A percentile compares a stretch with the other conserved stretches of the same genome.
These are phyloP conservation scores for Coix lacrymajobi DNA, from an alignment of 176 grass and related monocot species.

Conservation along the genomic window DNA sequence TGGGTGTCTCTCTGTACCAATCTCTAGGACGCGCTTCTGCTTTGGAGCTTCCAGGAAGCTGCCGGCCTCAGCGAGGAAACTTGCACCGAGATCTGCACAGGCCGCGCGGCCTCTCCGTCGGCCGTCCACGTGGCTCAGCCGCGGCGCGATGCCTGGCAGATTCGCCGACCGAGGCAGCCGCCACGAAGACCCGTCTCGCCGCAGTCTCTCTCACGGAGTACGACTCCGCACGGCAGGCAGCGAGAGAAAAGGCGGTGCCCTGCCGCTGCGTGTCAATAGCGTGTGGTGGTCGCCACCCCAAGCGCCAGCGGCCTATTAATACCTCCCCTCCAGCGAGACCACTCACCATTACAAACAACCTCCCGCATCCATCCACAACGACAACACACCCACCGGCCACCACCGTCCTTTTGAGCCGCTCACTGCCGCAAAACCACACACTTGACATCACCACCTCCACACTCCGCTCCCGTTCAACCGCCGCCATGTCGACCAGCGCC, in stretches of 20 bases:
- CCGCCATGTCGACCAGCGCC: slow-evolving; percentile 23
- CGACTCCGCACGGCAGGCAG: background rate
- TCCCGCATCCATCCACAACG: background rate
- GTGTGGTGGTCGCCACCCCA: background rate
- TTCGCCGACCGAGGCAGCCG: background rate
- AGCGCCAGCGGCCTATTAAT: background rate
- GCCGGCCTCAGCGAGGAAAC: background rate
- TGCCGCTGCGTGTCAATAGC: slow-evolving; percentile 7
- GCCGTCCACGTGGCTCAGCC: background rate
- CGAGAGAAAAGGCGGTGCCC: background rate
- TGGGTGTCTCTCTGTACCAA: too few species aligned
- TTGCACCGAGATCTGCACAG: background rate
- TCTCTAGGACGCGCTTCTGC: too few species aligned
- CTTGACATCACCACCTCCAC: background rate
- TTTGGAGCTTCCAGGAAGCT: background rate
- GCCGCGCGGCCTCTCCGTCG: background rate
- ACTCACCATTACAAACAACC: background rate
- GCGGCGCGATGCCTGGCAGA: background rate
- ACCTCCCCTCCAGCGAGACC: background rate
- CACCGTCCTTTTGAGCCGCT: background rate
- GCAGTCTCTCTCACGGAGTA: background rate
- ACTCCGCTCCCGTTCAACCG: too few species aligned
- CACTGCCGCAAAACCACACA: background rate
- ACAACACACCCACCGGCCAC: too few species aligned
- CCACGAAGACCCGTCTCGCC: background rate